Evolutionary conservation across 2,329 filamentous ascomycete species (phyloP).

Genomic region (Pseudocercospora pini-densiflorae): DNA sequence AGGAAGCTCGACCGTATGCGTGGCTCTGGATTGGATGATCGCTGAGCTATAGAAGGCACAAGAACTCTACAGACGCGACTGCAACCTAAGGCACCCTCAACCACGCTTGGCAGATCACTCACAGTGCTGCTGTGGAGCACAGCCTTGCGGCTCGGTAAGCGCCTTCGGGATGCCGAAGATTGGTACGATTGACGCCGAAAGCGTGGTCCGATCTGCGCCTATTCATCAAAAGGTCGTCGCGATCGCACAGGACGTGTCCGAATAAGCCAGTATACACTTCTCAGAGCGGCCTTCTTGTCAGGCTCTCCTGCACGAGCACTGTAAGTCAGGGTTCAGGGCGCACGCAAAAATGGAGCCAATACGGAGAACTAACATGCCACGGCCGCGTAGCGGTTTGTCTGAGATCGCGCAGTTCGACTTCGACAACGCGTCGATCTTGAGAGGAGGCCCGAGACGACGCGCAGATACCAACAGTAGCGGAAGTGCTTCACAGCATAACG

Average conservation of each 20-base stretch:
- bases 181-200: not conserved
- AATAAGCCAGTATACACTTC: not conserved
- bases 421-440: not conserved
- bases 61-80: not conserved
- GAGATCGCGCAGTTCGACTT: not conserved
- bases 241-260: not conserved
- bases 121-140: not conserved
- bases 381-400: not conserved
- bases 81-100: not conserved
- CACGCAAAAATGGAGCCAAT: not conserved
- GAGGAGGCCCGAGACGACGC: not conserved
- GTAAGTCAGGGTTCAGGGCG: not conserved
- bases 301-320: not conserved
- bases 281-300: not conserved
- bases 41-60: not conserved
- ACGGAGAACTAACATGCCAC: not conserved
- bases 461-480: not conserved
- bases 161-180: slow-evolving; percentile 4
- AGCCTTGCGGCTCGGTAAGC: slow-evolving; percentile 4
- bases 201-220: slow-evolving; percentile 4
- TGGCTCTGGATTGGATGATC: not conserved
- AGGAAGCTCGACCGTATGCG: not conserved
- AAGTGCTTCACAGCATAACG: not conserved
- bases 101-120: not conserved
- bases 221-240: not conserved